phyloP scores from a whole-genome alignment of 495 filamentous ascomycete genomes.

The Tuber calosporum region DNA sequence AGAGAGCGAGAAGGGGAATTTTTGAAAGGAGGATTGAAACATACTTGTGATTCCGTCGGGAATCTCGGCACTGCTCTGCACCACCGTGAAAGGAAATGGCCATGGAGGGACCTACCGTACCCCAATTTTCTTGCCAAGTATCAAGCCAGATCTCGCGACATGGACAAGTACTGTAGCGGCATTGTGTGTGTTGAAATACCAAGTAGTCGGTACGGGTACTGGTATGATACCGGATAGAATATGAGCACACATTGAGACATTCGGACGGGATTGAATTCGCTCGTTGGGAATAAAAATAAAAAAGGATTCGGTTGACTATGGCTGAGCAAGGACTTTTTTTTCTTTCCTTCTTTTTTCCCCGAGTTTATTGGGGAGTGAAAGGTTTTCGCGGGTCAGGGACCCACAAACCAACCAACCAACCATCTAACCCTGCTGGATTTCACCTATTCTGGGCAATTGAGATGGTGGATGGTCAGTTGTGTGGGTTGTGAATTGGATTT shows the following conservation, averaged over 20 bases:
- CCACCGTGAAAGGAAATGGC: neutral
- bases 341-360: too few species aligned
- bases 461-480: neutral
- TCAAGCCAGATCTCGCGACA: neutral
- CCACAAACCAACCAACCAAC: too few species aligned
- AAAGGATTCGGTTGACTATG: neutral
- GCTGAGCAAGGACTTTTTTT: neutral
- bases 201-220: neutral
- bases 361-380: neutral
- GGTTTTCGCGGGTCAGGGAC: neutral
- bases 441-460: neutral
- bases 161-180: too few species aligned
- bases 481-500: too few species aligned
- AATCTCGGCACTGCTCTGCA: neutral
- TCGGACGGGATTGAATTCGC: too few species aligned
- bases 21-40: neutral
- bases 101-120: neutral
- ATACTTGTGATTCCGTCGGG: neutral
- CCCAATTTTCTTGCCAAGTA: neutral
- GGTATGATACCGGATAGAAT: too few species aligned
- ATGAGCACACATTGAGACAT: neutral
- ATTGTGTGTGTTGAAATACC: neutral
- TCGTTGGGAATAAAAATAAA: neutral
- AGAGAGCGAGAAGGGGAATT: neutral
- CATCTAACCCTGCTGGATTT: too few species aligned